A percentile compares a stretch with the other conserved stretches of the same genome.
Conservation (phyloP, 2,329 filamentous ascomycete species). For the Stemphylium vesicarium region DNA sequence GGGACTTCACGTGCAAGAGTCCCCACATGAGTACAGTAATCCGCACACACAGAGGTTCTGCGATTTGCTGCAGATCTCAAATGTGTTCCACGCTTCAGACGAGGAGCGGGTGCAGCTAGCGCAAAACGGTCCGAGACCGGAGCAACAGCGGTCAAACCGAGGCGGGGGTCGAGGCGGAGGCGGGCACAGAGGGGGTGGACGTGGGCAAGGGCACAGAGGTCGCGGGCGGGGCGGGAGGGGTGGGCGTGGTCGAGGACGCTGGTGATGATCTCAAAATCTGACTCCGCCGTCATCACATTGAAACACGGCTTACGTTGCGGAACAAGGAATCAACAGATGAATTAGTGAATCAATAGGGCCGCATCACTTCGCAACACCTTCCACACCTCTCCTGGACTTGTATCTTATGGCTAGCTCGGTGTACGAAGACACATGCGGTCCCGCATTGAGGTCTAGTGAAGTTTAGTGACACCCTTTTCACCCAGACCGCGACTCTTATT, state of each 20-base stretch:
- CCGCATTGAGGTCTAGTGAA: not conserved
- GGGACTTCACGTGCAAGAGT: slow-evolving; percentile 64
- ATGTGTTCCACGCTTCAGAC: slow-evolving; percentile 75
- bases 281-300: slow-evolving; percentile 1
- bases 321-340: not conserved
- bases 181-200: slow-evolving; percentile 35
- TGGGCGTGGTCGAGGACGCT: slow-evolving; percentile 35
- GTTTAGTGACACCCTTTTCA: not conserved
- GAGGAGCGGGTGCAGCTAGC: slow-evolving; percentile 63
- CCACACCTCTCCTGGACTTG: not conserved
- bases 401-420: not conserved
- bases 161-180: slow-evolving; percentile 39
- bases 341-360: not conserved
- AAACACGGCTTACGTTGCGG: not conserved
- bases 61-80: slow-evolving; percentile 74
- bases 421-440: not conserved
- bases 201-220: slow-evolving; percentile 26
- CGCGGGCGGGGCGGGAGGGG: slow-evolving; percentile 21
- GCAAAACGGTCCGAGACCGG: slow-evolving; percentile 39
- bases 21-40: slow-evolving; percentile 83
- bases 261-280: slow-evolving; percentile 22
- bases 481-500: not conserved
- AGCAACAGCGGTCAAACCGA: slow-evolving; percentile 35
- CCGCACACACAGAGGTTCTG: slow-evolving; percentile 87
- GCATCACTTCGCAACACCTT: not conserved